Evolutionary conservation across 2,329 filamentous ascomycete genomes (phyloP).

Genomic region (Dactylellina parvicollis): DNA sequence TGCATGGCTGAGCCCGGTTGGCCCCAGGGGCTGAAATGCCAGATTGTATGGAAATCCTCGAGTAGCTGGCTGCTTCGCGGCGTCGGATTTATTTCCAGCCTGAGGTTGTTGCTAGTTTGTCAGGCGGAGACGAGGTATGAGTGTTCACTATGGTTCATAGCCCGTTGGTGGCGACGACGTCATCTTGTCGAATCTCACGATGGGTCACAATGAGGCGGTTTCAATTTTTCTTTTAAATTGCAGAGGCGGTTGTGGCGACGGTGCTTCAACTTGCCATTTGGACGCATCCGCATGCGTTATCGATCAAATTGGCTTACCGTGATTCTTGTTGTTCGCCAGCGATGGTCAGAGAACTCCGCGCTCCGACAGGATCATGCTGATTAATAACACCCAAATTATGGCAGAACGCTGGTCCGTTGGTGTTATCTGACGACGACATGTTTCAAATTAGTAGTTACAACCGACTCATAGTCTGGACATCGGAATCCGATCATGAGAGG

Average conservation of each 20-base stretch:
- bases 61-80: too few relatives aligned
- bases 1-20: neutral
- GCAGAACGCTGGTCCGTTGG: neutral
- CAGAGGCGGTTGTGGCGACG: neutral
- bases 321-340: neutral
- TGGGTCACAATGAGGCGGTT: neutral
- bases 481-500: too few relatives aligned
- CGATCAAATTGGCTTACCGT: neutral
- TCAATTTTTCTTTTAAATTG: neutral
- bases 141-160: too few relatives aligned
- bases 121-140: neutral
- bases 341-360: constrained; percentile 5
- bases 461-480: neutral
- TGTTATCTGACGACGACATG: neutral
- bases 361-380: constrained; percentile 10
- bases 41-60: neutral
- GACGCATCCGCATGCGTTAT: neutral
- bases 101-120: too few relatives aligned
- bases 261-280: constrained; percentile 16
- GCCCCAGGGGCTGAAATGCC: neutral
- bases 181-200: neutral
- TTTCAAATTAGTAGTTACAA: neutral
- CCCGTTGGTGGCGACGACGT: neutral
- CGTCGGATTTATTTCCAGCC: constrained; percentile 10
- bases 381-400: neutral